Percentiles rank a stretch among this genome's conserved stretches.
Evolutionary conservation across 441 rosid species (phyloP).

Genomic region (Populus hybrid): DNA sequence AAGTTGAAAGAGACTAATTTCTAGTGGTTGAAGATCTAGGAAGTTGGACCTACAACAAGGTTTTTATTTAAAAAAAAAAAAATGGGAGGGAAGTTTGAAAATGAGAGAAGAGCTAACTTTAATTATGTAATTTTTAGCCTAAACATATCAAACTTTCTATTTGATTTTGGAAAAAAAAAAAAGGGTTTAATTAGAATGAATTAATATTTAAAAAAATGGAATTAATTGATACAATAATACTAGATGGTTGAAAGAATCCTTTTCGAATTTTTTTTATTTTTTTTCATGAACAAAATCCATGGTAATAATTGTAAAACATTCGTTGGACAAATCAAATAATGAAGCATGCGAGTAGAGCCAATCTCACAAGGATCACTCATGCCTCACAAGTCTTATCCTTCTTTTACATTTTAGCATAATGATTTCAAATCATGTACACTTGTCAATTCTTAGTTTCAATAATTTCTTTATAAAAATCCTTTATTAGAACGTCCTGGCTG

Average conservation of each 20-base stretch:
- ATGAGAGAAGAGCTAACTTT: no score
- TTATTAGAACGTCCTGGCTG: background rate
- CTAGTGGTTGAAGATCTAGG: no score
- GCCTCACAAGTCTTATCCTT: background rate
- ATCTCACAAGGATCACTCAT: background rate
- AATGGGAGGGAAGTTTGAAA: no score
- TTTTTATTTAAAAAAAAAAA: no score
- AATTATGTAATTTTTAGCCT: no score
- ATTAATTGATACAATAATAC: no score
- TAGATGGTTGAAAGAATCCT: background rate
- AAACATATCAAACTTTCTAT: no score
- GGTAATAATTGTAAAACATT: slow-evolving; percentile 2
- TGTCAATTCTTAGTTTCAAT: background rate
- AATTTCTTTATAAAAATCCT: background rate
- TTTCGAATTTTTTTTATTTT: background rate
- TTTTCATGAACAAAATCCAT: background rate
- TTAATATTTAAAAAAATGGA: no score
- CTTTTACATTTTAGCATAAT: background rate
- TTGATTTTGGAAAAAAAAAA: no score
- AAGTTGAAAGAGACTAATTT: no score
- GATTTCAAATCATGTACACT: slow-evolving; percentile 7
- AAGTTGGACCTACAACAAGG: no score
- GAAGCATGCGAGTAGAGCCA: slow-evolving; percentile 9
- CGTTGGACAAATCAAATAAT: background rate
- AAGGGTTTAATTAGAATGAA: no score